Evolutionary conservation across 164 flowering plant genomes (phyloP), one percentile per base, ranked within the genome.

Genomic region (Berberis thunbergii): DNA sequence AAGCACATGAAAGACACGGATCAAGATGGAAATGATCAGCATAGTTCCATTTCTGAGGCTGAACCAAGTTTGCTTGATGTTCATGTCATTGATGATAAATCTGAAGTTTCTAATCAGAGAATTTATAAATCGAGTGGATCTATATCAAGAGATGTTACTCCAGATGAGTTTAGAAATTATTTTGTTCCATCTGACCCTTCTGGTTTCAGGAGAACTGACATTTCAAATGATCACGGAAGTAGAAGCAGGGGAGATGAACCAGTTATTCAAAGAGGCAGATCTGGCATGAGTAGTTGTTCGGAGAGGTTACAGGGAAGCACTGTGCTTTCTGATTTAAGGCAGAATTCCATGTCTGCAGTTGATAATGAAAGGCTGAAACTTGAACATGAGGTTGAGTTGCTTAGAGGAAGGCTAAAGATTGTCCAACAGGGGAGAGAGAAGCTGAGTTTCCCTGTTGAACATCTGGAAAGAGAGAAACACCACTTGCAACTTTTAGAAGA

Each of bases 371-470:
- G 89, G 77, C 54, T 76, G 57, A 88, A 82, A 71, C 77, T 93
- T 71, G 89, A 87, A 49, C 71, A 60, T 71, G 97, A 93, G 74
- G 87, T 93, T 62, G 89, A 69, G 53, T 67, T 81, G 82, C 87
- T 90, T 12, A 77, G 76, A 70, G 96, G 84, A 73, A 83, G 83
- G 74, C 67, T 93, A 13, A 85, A 69, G 81, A 63, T 71, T 43
- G 84, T 93, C 53, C 92, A 88, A 69, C 75, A 79, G 71, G 89
- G 85, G 69, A 83, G 91, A 72, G 87, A 83, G 72, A 90, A 80
- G 75, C 86, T 93, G 49, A 82, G 74, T 62, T 8, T 80, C 72
- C 76, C 92, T 2, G 60, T 74, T 52, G 87, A 79, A 54, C 73
- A 69, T 60, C 71, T 49, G 50, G 95, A 86, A 64, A 79, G 75